Evolutionary conservation across 352 stramenopile species (phyloP).

Genomic region (Elongisporangium senticosum): DNA sequence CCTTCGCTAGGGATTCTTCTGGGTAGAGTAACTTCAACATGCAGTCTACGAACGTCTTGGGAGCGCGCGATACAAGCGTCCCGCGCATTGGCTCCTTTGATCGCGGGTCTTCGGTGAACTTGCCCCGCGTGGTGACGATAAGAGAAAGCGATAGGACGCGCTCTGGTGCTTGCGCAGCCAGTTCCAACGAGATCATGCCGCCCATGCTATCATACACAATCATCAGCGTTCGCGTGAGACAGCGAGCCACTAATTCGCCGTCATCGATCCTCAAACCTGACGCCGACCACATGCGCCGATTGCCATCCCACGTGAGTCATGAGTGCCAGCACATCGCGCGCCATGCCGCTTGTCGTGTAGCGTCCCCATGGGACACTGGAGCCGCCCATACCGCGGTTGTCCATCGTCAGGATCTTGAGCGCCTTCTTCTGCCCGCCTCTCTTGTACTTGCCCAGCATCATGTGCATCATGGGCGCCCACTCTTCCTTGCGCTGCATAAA

Average conservation of each 20-base stretch:
- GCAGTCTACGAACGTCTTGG: conserved; percentile 30
- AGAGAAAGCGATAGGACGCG: conserved; percentile 56
- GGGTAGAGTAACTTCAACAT: conserved; percentile 55
- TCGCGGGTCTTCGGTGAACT: conserved; percentile 28
- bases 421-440: conserved; percentile 6
- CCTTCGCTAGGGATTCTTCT: conserved; percentile 22
- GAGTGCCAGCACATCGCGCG: conserved; percentile 24
- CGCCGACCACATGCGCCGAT: conserved; percentile 33
- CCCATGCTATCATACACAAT: conserved; percentile 35
- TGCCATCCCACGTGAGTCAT: conserved; percentile 28
- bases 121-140: conserved; percentile 50
- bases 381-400: conserved; percentile 33
- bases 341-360: conserved; percentile 37
- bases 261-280: conserved; percentile 6
- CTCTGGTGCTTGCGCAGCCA: conserved; percentile 32
- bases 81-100: conserved; percentile 23
- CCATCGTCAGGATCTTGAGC: conserved; percentile 28
- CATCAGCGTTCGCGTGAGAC: background rate
- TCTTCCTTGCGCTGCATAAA: conserved; percentile 15
- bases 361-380: conserved; percentile 21
- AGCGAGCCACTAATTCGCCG: background rate
- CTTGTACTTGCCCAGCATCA: conserved; percentile 13
- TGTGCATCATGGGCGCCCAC: conserved; percentile 12
- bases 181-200: conserved; percentile 65
- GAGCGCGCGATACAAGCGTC: conserved; percentile 30